A percentile compares a stretch with the other conserved stretches of the same genome.
Evolutionary conservation across 106 monocot genomes (phyloP).

Genomic region (Dactylorhiza incarnata): DNA sequence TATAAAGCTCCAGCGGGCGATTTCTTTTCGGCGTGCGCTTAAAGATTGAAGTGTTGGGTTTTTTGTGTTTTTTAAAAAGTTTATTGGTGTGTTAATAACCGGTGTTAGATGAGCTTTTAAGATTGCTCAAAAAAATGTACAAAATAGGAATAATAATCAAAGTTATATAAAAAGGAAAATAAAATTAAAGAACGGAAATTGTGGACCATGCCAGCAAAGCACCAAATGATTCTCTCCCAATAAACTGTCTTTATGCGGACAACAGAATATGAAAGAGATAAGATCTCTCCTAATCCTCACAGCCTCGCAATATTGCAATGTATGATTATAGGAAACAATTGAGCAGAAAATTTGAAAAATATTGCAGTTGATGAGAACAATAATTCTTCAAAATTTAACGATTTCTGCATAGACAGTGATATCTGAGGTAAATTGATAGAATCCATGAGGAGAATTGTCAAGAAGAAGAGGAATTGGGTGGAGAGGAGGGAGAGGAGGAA

Average conservation of each 20-base stretch:
- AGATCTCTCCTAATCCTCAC: background rate
- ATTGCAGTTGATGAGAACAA: conserved; percentile 5
- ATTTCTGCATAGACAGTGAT: background rate
- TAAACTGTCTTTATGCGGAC: background rate
- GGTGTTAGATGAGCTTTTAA: no score
- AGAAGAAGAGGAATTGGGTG: conserved; percentile 1
- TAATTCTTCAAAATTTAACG: background rate
- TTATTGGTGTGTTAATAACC: no score
- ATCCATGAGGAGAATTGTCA: background rate
- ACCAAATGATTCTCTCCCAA: background rate
- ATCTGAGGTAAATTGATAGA: background rate
- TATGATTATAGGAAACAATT: background rate
- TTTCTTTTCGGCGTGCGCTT: no score
- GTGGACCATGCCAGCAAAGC: background rate
- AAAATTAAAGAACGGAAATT: background rate
- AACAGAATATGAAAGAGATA: background rate
- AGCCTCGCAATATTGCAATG: background rate
- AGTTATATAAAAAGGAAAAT: no score
- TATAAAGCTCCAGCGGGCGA: no score
- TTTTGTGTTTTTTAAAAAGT: no score
- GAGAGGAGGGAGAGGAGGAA: conserved; percentile 2
- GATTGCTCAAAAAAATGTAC: no score
- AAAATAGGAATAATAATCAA: no score
- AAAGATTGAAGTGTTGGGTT: no score
- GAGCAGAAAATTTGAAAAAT: background rate